Conservation (phyloP, 1,139 yeast species). For the Geotrichum candidum region DNA sequence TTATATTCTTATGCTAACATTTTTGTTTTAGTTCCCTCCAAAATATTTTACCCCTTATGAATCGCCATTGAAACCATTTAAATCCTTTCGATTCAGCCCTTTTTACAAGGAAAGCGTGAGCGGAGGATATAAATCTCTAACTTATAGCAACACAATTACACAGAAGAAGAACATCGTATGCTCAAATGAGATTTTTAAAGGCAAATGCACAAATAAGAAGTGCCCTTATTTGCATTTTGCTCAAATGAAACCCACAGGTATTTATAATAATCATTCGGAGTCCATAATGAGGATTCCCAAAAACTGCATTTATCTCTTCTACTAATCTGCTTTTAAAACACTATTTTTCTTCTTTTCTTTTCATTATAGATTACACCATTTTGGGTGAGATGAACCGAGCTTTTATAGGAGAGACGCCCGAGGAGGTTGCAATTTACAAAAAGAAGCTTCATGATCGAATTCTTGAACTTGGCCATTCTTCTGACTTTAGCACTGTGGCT, state of each 20-base stretch:
- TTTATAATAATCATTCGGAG: neutral
- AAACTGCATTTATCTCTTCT: neutral
- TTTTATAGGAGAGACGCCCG: constrained; percentile 24
- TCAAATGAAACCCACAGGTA: constrained; percentile 27
- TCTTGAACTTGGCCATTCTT: constrained; percentile 12
- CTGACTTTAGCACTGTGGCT: constrained; percentile 16
- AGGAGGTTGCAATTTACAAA: constrained; percentile 23
- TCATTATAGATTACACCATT: constrained; percentile 20
- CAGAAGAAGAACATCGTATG: constrained; percentile 25
- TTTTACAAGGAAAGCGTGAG: constrained; percentile 22
- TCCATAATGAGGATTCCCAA: neutral
- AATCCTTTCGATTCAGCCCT: constrained; percentile 31
- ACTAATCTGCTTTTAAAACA: neutral
- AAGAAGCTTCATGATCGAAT: constrained; percentile 17
- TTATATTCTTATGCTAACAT: neutral
- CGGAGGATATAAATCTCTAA: constrained; percentile 26
- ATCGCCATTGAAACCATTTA: constrained; percentile 29
- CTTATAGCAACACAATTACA: constrained; percentile 28
- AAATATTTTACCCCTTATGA: constrained; percentile 23
- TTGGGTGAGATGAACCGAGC: constrained; percentile 24
- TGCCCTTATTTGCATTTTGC: constrained; percentile 31
- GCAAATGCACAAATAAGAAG: constrained; percentile 23
- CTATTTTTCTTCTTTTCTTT: constrained; percentile 1
- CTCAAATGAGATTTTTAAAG: constrained; percentile 26
- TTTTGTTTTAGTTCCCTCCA: constrained; percentile 5